Conservation (phyloP, 2,329 filamentous ascomycete genomes). For the Mariannaea elegans region DNA sequence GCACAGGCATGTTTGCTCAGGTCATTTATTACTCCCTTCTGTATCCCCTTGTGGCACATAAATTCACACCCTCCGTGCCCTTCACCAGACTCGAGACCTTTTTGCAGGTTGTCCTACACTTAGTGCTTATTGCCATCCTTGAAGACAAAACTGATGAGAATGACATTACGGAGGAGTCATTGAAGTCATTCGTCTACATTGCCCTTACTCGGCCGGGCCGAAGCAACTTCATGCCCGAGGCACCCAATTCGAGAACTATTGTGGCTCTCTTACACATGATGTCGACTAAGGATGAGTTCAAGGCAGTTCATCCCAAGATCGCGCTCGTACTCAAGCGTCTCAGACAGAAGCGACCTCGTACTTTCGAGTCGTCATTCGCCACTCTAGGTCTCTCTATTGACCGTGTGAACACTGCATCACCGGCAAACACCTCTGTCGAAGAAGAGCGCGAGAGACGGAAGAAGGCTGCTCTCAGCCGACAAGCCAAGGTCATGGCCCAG, state of each 20-base stretch:
- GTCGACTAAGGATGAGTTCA: slow-evolving; percentile 76
- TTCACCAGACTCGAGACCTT: slow-evolving; percentile 88
- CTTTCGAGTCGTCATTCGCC: slow-evolving; percentile 74
- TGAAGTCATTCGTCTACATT: slow-evolving; percentile 76
- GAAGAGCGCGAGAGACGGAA: slow-evolving; percentile 87
- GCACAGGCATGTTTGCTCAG: slow-evolving; percentile 86
- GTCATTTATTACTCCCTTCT: slow-evolving; percentile 88
- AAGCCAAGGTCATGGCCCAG: slow-evolving; percentile 95
- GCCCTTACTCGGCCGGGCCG: slow-evolving; percentile 72
- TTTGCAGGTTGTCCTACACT: slow-evolving; percentile 88
- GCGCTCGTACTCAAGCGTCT: slow-evolving; percentile 83
- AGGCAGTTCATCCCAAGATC: slow-evolving; percentile 86
- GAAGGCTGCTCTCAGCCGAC: slow-evolving; percentile 86
- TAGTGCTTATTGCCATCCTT: slow-evolving; percentile 83
- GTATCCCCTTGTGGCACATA: slow-evolving; percentile 77
- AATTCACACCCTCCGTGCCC: slow-evolving; percentile 77
- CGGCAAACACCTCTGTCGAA: slow-evolving; percentile 73
- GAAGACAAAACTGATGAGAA: slow-evolving; percentile 77
- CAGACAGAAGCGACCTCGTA: slow-evolving; percentile 79
- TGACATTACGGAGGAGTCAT: slow-evolving; percentile 55
- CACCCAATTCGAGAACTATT: slow-evolving; percentile 67
- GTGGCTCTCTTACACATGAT: slow-evolving; percentile 70
- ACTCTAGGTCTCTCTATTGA: slow-evolving; percentile 75
- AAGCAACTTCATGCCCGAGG: slow-evolving; percentile 67
- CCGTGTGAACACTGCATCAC: slow-evolving; percentile 82